phyloP scores from a whole-genome alignment of 352 stramenopile genomes.

The Phytophthora europaea region DNA sequence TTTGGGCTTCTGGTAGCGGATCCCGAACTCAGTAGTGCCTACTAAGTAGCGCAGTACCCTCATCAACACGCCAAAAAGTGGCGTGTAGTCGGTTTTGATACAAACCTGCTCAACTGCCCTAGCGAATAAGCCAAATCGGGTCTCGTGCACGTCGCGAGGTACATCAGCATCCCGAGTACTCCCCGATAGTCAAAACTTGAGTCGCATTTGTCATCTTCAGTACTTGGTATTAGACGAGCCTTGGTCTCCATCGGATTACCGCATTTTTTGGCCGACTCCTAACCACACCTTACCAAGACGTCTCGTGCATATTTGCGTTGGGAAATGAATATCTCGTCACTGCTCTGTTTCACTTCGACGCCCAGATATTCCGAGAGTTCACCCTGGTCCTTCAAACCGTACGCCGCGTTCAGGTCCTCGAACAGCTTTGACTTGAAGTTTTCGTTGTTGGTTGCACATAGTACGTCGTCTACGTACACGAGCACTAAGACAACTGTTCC shows the following conservation, averaged over 20 bases:
- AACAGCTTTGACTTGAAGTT: conserved; percentile 8
- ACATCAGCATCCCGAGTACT: conserved; percentile 4
- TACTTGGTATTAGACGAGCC: not conserved
- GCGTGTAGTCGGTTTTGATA: not conserved
- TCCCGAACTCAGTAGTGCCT: conserved; percentile 4
- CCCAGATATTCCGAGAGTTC: conserved; percentile 14
- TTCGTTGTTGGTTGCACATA: conserved; percentile 5
- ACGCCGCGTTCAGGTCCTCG: not conserved
- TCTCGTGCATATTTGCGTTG: conserved; percentile 8
- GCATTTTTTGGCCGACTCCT: conserved; percentile 8
- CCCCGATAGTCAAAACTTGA: conserved; percentile 4
- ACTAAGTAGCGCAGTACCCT: conserved; percentile 1
- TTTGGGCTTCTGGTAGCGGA: not conserved
- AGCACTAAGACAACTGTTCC: conserved; percentile 4
- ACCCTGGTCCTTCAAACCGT: conserved; percentile 13
- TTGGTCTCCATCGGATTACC: conserved; percentile 13
- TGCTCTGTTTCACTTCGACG: not conserved
- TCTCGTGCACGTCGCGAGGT: not conserved
- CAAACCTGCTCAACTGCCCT: conserved; percentile 5
- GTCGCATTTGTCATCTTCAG: not conserved
- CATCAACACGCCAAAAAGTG: conserved; percentile 6
- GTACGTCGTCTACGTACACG: conserved; percentile 14
- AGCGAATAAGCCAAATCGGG: conserved; percentile 5
- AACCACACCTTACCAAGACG: not conserved
- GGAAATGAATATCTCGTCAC: not conserved